Evolutionary conservation across 108 stramenopile species (phyloP), one percentile per base, ranked within the genome.

Genomic region (Skeletonema tropicum): DNA sequence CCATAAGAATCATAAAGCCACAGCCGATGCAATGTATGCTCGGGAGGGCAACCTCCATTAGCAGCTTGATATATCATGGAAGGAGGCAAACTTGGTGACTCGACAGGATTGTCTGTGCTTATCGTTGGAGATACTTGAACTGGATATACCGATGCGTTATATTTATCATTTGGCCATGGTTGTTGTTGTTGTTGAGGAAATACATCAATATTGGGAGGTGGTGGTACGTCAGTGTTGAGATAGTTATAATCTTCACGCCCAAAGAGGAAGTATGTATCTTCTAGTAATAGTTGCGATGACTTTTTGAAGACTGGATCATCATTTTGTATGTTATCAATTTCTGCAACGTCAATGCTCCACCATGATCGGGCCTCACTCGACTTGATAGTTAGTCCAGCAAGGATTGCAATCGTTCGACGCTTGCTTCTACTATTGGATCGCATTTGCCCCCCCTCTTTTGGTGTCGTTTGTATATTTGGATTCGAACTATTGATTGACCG

Each of bases 241-340:
- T 57, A 59, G 25, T 17, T 23, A 1, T 48, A 66, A 35, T 29
- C 66, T 30, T 26, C 60, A 10, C 48, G 33, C 5, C 58, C 59
- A 38, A 46, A 70, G 9, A 80, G 21, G 41, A 69, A 80, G 11
- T 52, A 32, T 31, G 57, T 64, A 39, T 80, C 79, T 49, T 80
- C 79, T 68, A 80, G 64, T 26, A 65, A 41, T 5, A 80, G 67
- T 15, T 38, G 55, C 11, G 79, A 73, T 10, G 72, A 68, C 49
- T 60, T 64, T 39, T 48, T 52, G 52, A 73, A 67, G 17, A 80
- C 36, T 31, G 79, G 79, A 33, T 80, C 79, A 49, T 21, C 35
- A 29, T 74, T 41, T 3, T 8, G 66, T 19, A 80, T 73, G 21
- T 15, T 42, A 3, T 73, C 60, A 13, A 80, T 29, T 29, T 72